Evolutionary conservation across 108 stramenopile genomes (phyloP), one percentile per base, ranked within the genome.

Genomic region (Pseudonitzschia multiseries): DNA sequence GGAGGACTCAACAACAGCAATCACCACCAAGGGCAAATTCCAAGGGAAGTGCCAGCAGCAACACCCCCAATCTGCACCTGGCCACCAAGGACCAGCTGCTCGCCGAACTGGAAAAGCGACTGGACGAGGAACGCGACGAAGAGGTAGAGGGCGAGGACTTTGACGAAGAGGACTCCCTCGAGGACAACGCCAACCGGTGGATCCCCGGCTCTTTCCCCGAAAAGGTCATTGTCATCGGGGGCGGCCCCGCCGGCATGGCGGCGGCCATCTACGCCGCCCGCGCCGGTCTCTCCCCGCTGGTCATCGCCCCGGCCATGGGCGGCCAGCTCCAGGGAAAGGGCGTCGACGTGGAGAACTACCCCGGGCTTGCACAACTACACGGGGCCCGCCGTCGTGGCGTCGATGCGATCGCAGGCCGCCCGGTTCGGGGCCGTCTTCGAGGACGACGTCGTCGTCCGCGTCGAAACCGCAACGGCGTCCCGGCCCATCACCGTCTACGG

Each of bases 221-320:
- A 76, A 87, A 89, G 21, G 88, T 97, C 28, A 78, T 88, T 15
- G 89, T 98, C 72, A 54, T 98, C 62, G 97, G 97, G 15, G 89
- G 90, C 31, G 97, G 97, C 28, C 97, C 97, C 8, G 97, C 96
- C 2, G 97, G 97, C 31, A 71, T 95, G 62, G 76, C 83, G 17
- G 96, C 97, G 6, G 97, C 96, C 17, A 86, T 98, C 43, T 98
- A 98, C 77, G 94, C 96, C 0, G 96, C 96, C 4, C 84, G 97
- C 3, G 96, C 97, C 0, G 93, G 95, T 15, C 72, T 97, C 60
- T 61, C 54, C 15, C 96, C 96, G 5, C 82, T 97, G 22, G 93
- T 97, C 20, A 76, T 97, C 9, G 93, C 93, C 0, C 95, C 95
- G 13, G 88, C 86, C 21, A 85, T 92, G 87, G 95, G 94, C 27